Base-by-base conservation (phyloP, 768 basidiomycete species). In the Mycena latifolia region DNA sequence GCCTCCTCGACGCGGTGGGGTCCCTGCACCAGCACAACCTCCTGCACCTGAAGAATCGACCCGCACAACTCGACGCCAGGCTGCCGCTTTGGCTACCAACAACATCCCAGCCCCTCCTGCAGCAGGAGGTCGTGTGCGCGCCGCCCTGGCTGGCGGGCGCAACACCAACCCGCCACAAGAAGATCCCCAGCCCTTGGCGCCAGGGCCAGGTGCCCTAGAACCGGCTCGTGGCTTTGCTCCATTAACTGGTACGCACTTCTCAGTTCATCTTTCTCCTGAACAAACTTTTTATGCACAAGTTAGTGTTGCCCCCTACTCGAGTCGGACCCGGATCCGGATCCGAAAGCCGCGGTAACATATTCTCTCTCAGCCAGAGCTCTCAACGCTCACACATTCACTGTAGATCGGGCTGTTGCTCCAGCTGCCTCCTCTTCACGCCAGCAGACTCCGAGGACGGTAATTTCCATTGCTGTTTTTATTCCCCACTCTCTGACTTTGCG, bases 201-300 rank as follows among this genome's bases (percentile, higher is more conserved):
- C 53, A 55, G 54, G 54, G 54, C 54, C 54, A 55, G 54, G 54
- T 55, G 54, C 54, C 54, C 39, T 55, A 55, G 54, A 55, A 55
- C 54, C 39, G 54, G 54, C 54, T 55, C 54, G 54, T 55, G 54
- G 54, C 54, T 55, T 55, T 55, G 54, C 54, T 55, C 54, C 54
- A 55, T 55, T 55, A 55, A 55, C 54, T 55, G 54, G 54, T 55
- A 55, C 54, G 54, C 54, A 55, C 54, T 55, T 55, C 54, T 55
- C 54, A 55, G 54, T 55, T 55, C 54, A 55, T 55, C 54, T 55
- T 55, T 55, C 54, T 55, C 39, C 54, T 55, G 54, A 55, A 55
- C 54, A 55, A 55, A 55, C 54, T 55, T 55, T 55, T 55, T 55
- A 55, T 55, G 54, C 54, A 55, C 54, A 55, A 55, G 54, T 55